Evolutionary conservation across 75 land plant genomes (phyloP), one percentile per base, ranked within the genome.

Genomic region (Sequoia sempervirens): DNA sequence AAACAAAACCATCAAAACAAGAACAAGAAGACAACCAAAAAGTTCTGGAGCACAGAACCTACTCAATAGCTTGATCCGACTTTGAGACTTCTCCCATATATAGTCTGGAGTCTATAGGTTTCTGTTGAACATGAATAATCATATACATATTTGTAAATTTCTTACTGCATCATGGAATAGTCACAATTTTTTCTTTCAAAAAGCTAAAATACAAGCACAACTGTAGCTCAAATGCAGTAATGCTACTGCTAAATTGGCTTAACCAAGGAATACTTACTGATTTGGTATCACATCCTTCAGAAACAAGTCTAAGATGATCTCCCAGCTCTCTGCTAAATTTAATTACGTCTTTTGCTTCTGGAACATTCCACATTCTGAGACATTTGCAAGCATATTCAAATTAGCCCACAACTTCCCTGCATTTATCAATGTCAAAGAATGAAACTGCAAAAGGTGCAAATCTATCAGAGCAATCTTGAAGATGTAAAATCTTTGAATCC

Each of bases 41-140:
- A 58, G 18, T 45, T 14, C 37, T 18, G 34, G 38, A 82, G 73
- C 45, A 61, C 10, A 36, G 61, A 64, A 69, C 90, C 86, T 88
- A 92, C 94, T 92, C 88, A 34, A 93, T 88, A 54, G 91, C 93
- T 72, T 89, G 72, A 81, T 93, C 91, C 8, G 95, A 87, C 81
- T 85, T 89, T 45, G 93, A 89, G 74, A 91, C 90, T 69, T 93
- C 93, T 45, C 88, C 88, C 64, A 90, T n/a, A 11, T 87, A 84
- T 28, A 88, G 88, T 64, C 86, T 88, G 11, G 85, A 64, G 26
- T 83, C 87, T 15, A 17, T 14, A 75, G 83, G 78, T 79, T 80
- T 85, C 87, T 90, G 68, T 11, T 82, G 50, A 26, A 80, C 15
- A 74, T 5, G 80, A 40, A 5, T 28, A 12, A 79, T 18, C 54